phyloP scores from a whole-genome alignment of 2,329 filamentous ascomycete species.

The Huntiella abstrusa region DNA sequence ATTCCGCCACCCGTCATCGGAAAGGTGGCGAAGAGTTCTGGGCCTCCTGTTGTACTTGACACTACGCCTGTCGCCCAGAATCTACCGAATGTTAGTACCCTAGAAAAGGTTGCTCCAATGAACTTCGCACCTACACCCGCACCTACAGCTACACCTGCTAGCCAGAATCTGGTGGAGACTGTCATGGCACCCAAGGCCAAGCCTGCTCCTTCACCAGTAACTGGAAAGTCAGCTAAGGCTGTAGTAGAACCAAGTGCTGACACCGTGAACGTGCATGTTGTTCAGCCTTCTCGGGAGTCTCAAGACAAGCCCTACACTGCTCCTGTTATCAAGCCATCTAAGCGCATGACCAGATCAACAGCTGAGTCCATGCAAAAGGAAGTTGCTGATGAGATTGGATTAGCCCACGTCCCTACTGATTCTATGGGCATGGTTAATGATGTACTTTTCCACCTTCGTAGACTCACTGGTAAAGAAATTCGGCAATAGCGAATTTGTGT shows the following conservation, averaged over 20 bases:
- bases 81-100: background rate
- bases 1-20: background rate
- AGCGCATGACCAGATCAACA: background rate
- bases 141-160: slow-evolving; percentile 16
- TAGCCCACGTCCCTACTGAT: slow-evolving; percentile 25
- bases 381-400: slow-evolving; percentile 16
- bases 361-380: background rate
- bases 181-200: background rate
- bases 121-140: slow-evolving; percentile 14
- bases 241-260: background rate
- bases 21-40: background rate
- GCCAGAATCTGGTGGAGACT: background rate
- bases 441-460: slow-evolving; percentile 23
- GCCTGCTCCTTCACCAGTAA: slow-evolving; percentile 1
- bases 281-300: slow-evolving; percentile 7
- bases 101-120: slow-evolving; percentile 13
- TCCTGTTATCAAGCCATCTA: background rate
- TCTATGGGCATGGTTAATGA: slow-evolving; percentile 32
- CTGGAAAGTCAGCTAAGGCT: background rate
- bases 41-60: background rate
- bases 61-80: background rate
- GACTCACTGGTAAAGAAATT: background rate
- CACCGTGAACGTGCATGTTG: background rate
- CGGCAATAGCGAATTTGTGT: too few species aligned
- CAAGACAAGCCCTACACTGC: background rate